phyloP scores from a whole-genome alignment of 2,329 filamentous ascomycete genomes.

The Cryoendolithus antarcticus region DNA sequence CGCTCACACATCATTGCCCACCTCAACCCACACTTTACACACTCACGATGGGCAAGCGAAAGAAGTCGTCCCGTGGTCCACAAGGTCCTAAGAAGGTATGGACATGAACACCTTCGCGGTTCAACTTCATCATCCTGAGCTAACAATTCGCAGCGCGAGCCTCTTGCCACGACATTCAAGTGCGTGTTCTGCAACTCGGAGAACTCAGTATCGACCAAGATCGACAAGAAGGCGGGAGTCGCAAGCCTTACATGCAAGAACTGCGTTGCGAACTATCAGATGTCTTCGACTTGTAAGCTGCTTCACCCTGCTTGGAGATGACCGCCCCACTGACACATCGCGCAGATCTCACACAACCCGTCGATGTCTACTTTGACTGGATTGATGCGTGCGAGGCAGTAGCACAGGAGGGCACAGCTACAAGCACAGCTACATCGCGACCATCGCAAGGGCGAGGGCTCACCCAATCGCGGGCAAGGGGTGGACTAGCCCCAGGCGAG shows the following conservation, averaged over 20 bases:
- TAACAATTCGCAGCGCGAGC: slow-evolving; percentile 46
- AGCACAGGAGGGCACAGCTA: slow-evolving; percentile 46
- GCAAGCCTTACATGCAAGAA: slow-evolving; percentile 82
- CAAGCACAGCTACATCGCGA: slow-evolving; percentile 12
- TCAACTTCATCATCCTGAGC: neutral
- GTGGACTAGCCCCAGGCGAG: slow-evolving; percentile 17
- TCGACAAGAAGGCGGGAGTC: slow-evolving; percentile 85
- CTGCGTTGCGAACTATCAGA: slow-evolving; percentile 89
- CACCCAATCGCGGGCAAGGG: slow-evolving; percentile 4
- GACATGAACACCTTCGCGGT: neutral
- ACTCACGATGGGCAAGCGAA: slow-evolving; percentile 57
- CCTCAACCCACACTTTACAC: neutral
- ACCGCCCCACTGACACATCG: neutral
- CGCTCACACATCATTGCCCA: too few species aligned
- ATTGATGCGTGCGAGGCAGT: slow-evolving; percentile 81
- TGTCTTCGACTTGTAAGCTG: slow-evolving; percentile 54
- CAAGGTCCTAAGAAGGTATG: slow-evolving; percentile 69
- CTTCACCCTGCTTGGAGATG: neutral
- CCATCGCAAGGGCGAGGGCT: slow-evolving; percentile 2
- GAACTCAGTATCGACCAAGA: slow-evolving; percentile 76
- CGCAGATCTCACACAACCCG: slow-evolving; percentile 71
- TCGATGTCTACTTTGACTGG: slow-evolving; percentile 97
- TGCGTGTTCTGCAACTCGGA: slow-evolving; percentile 99
- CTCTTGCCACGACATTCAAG: slow-evolving; percentile 72
- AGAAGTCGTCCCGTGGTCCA: slow-evolving; percentile 76